A percentile compares a stretch with the other conserved stretches of the same genome.
Evolutionary conservation across 2,329 filamentous ascomycete genomes (phyloP).

Genomic region (Bretziella fagacearum): DNA sequence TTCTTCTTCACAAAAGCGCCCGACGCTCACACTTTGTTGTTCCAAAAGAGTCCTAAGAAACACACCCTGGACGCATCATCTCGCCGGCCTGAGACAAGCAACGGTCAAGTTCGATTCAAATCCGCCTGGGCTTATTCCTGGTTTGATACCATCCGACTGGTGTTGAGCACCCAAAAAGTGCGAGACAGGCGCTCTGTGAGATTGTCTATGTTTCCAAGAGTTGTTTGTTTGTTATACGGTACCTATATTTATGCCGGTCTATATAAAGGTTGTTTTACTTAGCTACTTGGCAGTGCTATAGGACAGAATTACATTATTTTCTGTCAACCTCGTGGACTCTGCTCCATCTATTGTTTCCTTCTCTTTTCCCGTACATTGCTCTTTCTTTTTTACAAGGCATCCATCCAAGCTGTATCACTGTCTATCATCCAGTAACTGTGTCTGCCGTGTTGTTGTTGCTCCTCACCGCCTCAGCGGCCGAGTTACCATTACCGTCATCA

Average conservation of each 20-base stretch:
- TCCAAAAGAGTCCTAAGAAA: too few relatives aligned
- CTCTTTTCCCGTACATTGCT: too few relatives aligned
- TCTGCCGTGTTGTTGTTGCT: background rate
- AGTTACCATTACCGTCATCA: background rate
- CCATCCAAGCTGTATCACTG: background rate
- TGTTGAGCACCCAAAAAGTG: background rate
- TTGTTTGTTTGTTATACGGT: background rate
- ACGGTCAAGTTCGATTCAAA: background rate
- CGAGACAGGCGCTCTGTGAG: background rate
- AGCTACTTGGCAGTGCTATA: too few relatives aligned
- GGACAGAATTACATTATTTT: too few relatives aligned
- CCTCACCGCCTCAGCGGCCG: background rate
- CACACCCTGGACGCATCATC: constrained; percentile 1
- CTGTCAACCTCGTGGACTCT: too few relatives aligned
- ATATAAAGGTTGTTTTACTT: too few relatives aligned
- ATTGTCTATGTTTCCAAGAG: background rate
- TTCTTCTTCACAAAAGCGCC: background rate
- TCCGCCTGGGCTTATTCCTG: constrained; percentile 4
- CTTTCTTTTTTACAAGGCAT: too few relatives aligned
- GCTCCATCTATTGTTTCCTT: too few relatives aligned
- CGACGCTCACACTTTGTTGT: background rate
- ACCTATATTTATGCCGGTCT: too few relatives aligned
- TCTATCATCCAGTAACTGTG: background rate
- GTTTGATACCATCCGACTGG: background rate
- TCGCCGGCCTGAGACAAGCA: constrained; percentile 7